Evolutionary conservation across 140 eudicot genomes (phyloP).

Genomic region (Anethum foeniculum): DNA sequence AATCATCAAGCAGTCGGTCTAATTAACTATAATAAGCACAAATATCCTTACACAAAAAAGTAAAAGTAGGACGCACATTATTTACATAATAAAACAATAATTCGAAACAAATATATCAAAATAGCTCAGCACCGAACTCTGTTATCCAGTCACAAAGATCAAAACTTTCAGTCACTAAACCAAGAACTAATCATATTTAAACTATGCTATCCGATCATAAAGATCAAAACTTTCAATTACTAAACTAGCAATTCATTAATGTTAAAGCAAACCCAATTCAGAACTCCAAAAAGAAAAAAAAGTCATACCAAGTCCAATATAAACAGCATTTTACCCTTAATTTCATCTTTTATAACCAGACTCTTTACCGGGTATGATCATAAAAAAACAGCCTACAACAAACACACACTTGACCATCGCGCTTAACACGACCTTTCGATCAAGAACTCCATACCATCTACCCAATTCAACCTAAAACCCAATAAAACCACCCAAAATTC

Average conservation of each 20-base stretch:
- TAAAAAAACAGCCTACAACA: neutral
- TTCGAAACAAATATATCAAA: neutral
- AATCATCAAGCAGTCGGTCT: neutral
- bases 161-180: neutral
- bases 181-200: neutral
- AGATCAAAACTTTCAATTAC: neutral
- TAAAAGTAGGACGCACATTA: neutral
- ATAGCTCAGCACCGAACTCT: slow-evolving; percentile 1
- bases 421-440: neutral
- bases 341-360: neutral
- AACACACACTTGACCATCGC: neutral
- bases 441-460: neutral
- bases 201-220: neutral
- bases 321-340: neutral
- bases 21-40: neutral
- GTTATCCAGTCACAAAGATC: neutral
- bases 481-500: slow-evolving; percentile 6
- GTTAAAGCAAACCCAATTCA: neutral
- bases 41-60: neutral
- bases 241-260: slow-evolving; percentile 2
- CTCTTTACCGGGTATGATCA: neutral
- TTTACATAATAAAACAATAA: neutral
- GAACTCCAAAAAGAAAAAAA: neutral
- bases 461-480: slow-evolving; percentile 13
- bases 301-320: neutral